Conservation (phyloP, 306 rosid species). For the Citrullus amarus region DNA sequence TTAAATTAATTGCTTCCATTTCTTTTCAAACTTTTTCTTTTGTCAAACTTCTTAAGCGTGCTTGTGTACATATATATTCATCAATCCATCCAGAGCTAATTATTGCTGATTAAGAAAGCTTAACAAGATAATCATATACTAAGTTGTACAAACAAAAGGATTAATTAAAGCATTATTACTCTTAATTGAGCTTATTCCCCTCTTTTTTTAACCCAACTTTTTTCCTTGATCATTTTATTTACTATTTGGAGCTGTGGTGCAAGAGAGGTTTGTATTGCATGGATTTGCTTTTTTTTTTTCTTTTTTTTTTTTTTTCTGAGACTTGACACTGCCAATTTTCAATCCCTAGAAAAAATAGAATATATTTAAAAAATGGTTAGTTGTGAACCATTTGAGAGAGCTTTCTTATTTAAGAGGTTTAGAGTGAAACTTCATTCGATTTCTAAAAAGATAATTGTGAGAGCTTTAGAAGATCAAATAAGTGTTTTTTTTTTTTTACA, state of each 20-base stretch:
- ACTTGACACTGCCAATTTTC: not conserved
- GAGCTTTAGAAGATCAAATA: too few species aligned
- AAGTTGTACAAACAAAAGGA: not conserved
- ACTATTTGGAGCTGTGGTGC: too few species aligned
- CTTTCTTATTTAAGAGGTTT: not conserved
- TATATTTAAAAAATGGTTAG: not conserved
- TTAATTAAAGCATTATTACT: not conserved
- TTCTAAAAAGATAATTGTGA: too few species aligned
- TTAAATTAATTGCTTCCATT: conserved; percentile 6
- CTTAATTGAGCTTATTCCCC: not conserved
- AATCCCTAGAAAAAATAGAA: not conserved
- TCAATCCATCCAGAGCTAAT: not conserved
- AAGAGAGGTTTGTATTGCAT: too few species aligned
- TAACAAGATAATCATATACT: not conserved
- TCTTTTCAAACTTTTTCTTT: not conserved
- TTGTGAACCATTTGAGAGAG: not conserved
- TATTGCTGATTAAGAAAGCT: not conserved
- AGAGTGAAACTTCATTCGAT: too few species aligned
- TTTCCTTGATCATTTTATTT: not conserved
- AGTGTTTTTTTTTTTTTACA: too few species aligned
- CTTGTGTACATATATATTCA: not conserved
- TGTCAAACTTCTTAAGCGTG: conserved; percentile 10
- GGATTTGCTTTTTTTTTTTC: too few species aligned
- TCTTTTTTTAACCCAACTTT: not conserved
- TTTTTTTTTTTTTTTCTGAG: not conserved